Evolutionary conservation across 148 eudicot genomes (phyloP).

Genomic region (Chenopodium formosanum): DNA sequence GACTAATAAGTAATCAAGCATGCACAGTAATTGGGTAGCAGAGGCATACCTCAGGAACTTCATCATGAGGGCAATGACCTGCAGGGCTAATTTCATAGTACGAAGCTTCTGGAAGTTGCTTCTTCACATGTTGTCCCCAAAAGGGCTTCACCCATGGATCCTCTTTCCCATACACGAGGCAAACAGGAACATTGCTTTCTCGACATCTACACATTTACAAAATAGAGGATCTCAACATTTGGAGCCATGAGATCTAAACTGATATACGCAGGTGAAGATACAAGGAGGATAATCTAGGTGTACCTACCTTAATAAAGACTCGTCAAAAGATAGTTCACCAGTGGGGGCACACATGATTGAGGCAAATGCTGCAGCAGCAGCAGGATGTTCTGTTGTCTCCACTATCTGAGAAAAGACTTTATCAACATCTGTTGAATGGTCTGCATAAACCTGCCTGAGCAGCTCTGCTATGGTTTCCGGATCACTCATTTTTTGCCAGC

Average conservation of each 20-base stretch:
- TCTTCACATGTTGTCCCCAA: constrained; percentile 84
- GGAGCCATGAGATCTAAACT: constrained; percentile 1
- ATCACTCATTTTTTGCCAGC: constrained; percentile 94
- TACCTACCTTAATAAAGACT: constrained; percentile 65
- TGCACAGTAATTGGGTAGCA: background rate
- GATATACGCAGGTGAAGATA: background rate
- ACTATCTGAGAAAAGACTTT: constrained; percentile 73
- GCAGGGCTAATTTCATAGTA: constrained; percentile 94
- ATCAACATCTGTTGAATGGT: constrained; percentile 84
- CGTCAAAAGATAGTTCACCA: constrained; percentile 64
- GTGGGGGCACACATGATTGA: constrained; percentile 92
- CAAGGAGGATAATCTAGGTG: background rate
- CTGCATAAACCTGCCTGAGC: constrained; percentile 90
- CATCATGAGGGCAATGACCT: constrained; percentile 99
- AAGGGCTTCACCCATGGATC: constrained; percentile 96
- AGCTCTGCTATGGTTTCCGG: constrained; percentile 77
- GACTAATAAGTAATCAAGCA: background rate
- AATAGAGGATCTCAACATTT: constrained; percentile 14
- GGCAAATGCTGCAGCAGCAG: constrained; percentile 88
- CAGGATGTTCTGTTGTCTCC: constrained; percentile 84
- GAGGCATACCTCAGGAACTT: constrained; percentile 85
- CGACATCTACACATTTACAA: constrained; percentile 45
- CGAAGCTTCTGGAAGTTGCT: constrained; percentile 76
- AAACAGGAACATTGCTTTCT: constrained; percentile 55
- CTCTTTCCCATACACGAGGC: constrained; percentile 90